These are phyloP conservation scores for Podospora conica DNA, from an alignment of 495 filamentous ascomycete genomes.

Conservation along the genomic window DNA sequence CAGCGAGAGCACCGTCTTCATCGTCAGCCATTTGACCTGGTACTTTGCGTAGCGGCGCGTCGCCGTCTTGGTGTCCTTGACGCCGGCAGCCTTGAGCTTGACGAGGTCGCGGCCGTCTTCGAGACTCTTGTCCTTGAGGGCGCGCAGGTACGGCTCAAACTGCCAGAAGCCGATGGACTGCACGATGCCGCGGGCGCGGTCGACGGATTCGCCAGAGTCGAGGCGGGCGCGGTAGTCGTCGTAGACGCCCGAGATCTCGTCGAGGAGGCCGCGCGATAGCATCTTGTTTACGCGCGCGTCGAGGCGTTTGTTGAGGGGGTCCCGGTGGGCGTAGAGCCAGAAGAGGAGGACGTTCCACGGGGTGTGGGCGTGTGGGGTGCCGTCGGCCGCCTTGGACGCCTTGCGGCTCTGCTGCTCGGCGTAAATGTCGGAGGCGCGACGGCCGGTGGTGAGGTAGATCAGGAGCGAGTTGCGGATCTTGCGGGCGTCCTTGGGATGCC, in stretches of 20 bases:
- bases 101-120: slow-evolving; percentile 29
- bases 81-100: slow-evolving; percentile 29
- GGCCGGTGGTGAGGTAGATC: slow-evolving; percentile 76
- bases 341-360: slow-evolving; percentile 70
- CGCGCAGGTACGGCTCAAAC: slow-evolving; percentile 62
- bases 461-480: slow-evolving; percentile 88
- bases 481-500: slow-evolving; percentile 88
- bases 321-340: slow-evolving; percentile 74
- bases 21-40: slow-evolving; percentile 81
- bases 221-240: slow-evolving; percentile 44
- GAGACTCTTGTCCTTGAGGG: slow-evolving; percentile 33
- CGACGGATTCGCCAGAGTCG: slow-evolving; percentile 48
- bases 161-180: slow-evolving; percentile 95
- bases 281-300: slow-evolving; percentile 76
- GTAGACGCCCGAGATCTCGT: slow-evolving; percentile 59
- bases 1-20: slow-evolving; percentile 66
- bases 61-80: slow-evolving; percentile 60
- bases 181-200: slow-evolving; percentile 80
- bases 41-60: slow-evolving; percentile 82
- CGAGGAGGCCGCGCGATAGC: slow-evolving; percentile 63
- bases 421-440: slow-evolving; percentile 81
- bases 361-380: slow-evolving; percentile 10
- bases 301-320: slow-evolving; percentile 61
- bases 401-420: slow-evolving; percentile 55
- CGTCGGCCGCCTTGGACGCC: slow-evolving; percentile 17